Evolutionary conservation across 83 land plant species (phyloP).

Genomic region (Picea abies): DNA sequence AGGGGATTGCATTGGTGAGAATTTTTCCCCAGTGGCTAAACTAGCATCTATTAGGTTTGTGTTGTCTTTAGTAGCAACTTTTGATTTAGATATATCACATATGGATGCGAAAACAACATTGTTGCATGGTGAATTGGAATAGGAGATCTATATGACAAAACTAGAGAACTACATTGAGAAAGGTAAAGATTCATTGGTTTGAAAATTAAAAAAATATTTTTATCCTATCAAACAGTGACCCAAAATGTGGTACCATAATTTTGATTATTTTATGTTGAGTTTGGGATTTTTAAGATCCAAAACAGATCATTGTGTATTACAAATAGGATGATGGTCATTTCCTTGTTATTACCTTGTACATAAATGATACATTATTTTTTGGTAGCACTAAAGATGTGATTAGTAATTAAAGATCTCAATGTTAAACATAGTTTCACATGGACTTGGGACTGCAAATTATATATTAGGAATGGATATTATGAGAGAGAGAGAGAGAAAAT

Average conservation of each 20-base stretch:
- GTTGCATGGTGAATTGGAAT: neutral
- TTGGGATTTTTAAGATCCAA: neutral
- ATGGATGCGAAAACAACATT: neutral
- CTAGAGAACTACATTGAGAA: neutral
- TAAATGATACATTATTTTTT: neutral
- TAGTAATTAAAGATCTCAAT: neutral
- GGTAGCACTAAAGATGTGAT: neutral
- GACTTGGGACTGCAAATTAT: neutral
- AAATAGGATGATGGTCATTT: neutral
- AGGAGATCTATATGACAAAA: neutral
- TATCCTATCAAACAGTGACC: neutral
- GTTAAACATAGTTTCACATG: neutral
- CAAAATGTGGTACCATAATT: neutral
- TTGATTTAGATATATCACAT: neutral
- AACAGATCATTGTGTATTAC: neutral
- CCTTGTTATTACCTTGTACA: neutral
- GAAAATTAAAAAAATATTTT: neutral
- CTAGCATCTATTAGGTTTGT: no score
- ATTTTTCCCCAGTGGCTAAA: no score
- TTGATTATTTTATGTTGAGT: neutral
- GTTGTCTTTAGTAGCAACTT: neutral
- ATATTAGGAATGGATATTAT: neutral
- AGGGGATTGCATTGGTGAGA: no score
- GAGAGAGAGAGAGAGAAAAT: neutral
- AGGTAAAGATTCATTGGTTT: neutral